Base-by-base conservation (phyloP, 2,329 filamentous ascomycete species). In the Pseudogymnoascus verrucosus region DNA sequence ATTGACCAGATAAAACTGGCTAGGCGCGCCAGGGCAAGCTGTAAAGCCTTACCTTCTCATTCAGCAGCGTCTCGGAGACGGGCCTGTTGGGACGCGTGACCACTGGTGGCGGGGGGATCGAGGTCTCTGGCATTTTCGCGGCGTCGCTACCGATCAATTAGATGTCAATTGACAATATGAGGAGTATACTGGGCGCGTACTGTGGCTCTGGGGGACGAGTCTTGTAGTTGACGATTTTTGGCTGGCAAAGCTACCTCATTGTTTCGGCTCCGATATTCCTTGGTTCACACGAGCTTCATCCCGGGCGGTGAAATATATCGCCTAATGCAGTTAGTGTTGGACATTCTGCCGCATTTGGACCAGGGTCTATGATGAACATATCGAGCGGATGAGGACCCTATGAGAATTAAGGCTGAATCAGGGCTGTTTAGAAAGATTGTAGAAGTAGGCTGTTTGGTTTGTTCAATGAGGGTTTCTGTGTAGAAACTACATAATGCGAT, bases 21-120 rank as follows among this genome's bases (percentile, higher is more conserved):
- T 26, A 39, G 5, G 34, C 59, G 34, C 59, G 59, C 21, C 21
- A n/a, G n/a, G 59, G 34, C 3, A 14, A 61, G 37, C 34, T 39
- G 59, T 61, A 40, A 26, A 39, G 21, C 63, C 62, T 62, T 67
- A 97, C 95, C 92, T 99, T 99, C 81, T 99, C 95, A 79, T 98
- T 98, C 75, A 99, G 86, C 73, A 99, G 87, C 74, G 93, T 91
- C 83, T 99, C 95, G 83, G 93, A 98, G 80, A 97, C 89, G 68
- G 95, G 93, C 78, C 85, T 84, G 75, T 78, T 84, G 67, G 85
- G 80, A 71, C 91, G 86, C 77, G 89, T 84, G 75, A 89, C 83
- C 68, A 85, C 82, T 76, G 84, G 82, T 71, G 86, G 82, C 70
- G 85, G 80, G 68, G 83, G 78, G 73, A 84, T 78, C 75, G 82